A percentile compares a stretch with the other conserved stretches of the same genome.
These are phyloP conservation scores for Ophiocordyceps robertsii DNA, from an alignment of 2,329 filamentous ascomycete species.

Conservation along the genomic window DNA sequence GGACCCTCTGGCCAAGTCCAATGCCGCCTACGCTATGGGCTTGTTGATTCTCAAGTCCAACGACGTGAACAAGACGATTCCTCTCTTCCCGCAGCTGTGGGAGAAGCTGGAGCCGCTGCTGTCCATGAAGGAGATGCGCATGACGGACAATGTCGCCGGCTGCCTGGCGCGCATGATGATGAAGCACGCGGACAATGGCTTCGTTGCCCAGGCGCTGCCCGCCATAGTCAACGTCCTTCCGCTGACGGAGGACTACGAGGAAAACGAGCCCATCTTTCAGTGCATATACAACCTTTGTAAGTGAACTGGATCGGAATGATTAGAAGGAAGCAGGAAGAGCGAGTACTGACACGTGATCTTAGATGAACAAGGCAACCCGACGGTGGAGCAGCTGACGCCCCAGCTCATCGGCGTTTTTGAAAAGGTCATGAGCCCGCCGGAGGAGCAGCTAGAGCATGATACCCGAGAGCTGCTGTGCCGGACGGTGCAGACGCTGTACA, in stretches of 20 bases:
- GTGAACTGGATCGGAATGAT: slow-evolving; percentile 15
- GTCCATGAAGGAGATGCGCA: slow-evolving; percentile 60
- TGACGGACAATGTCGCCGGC: slow-evolving; percentile 86
- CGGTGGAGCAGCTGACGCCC: slow-evolving; percentile 55
- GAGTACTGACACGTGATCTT: slow-evolving; percentile 8
- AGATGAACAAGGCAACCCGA: slow-evolving; percentile 56
- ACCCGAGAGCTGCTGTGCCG: slow-evolving; percentile 53
- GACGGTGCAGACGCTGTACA: slow-evolving; percentile 39
- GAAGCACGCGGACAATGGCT: slow-evolving; percentile 71
- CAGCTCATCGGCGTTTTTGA: slow-evolving; percentile 59
- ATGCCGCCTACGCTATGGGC: slow-evolving; percentile 84
- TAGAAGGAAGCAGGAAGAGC: neutral
- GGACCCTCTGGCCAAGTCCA: slow-evolving; percentile 85
- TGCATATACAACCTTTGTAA: slow-evolving; percentile 80
- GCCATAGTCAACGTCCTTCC: slow-evolving; percentile 68
- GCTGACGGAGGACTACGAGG: slow-evolving; percentile 85
- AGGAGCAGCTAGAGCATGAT: slow-evolving; percentile 63
- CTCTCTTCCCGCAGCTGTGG: slow-evolving; percentile 68
- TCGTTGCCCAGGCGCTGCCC: slow-evolving; percentile 70
- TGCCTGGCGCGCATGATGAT: slow-evolving; percentile 88
- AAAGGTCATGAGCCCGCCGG: slow-evolving; percentile 55
- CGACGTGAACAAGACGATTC: slow-evolving; percentile 54
- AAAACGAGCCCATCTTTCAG: slow-evolving; percentile 87
- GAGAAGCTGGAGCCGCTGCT: slow-evolving; percentile 78
- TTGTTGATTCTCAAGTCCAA: slow-evolving; percentile 72